These are phyloP conservation scores for Clohesyomyces aquaticus DNA, from an alignment of 495 filamentous ascomycete species.

Conservation along the genomic window DNA sequence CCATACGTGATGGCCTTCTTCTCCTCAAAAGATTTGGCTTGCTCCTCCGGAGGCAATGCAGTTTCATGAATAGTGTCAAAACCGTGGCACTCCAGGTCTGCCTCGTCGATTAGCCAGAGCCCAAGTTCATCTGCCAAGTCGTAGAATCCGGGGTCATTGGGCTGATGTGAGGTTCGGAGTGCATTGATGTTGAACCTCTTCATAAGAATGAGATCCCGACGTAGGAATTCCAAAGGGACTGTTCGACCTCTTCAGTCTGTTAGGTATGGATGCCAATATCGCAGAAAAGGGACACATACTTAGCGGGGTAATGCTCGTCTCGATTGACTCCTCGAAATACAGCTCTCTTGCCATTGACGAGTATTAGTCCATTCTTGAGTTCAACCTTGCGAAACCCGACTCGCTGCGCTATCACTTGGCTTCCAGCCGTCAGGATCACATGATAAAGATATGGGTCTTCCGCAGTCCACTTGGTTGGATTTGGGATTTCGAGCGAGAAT, in stretches of 20 bases:
- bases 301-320: background rate
- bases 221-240: slow-evolving; percentile 34
- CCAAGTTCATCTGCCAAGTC: slow-evolving; percentile 69
- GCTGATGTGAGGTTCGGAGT: slow-evolving; percentile 36
- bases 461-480: background rate
- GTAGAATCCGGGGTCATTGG: slow-evolving; percentile 44
- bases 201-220: slow-evolving; percentile 35
- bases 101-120: slow-evolving; percentile 71
- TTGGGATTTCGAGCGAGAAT: background rate
- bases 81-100: slow-evolving; percentile 71
- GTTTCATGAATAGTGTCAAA: slow-evolving; percentile 52
- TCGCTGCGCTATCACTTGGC: background rate
- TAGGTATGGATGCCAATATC: slow-evolving; percentile 39
- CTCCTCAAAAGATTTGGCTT: background rate
- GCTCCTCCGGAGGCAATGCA: slow-evolving; percentile 50
- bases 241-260: slow-evolving; percentile 32
- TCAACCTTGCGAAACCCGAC: background rate
- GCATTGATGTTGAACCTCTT: slow-evolving; percentile 40
- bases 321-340: background rate
- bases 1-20: background rate
- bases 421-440: background rate
- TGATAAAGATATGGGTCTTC: background rate
- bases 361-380: background rate
- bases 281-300: slow-evolving; percentile 25
- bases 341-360: background rate